phyloP scores from a whole-genome alignment of 2,329 filamentous ascomycete genomes.

The Pleurostoma richardsiae region DNA sequence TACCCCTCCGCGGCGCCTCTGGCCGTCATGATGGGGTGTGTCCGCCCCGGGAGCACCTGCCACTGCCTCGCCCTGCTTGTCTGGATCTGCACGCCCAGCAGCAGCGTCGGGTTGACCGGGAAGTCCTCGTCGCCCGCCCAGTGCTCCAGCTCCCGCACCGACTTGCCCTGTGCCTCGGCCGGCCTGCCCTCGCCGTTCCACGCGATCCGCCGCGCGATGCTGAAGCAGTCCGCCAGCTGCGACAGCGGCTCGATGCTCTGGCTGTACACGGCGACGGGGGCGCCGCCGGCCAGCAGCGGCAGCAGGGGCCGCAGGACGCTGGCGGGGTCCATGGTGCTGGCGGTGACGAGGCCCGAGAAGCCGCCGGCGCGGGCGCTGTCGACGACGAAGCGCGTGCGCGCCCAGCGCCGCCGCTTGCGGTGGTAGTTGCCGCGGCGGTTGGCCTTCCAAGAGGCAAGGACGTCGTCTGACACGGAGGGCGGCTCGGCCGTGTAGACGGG shows the following conservation, averaged over 20 bases:
- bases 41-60: slow-evolving; percentile 89
- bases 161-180: slow-evolving; percentile 35
- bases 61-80: slow-evolving; percentile 73
- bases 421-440: slow-evolving; percentile 81
- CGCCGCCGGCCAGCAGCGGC: slow-evolving; percentile 77
- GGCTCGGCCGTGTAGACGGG: slow-evolving; percentile 66
- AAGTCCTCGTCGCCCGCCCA: slow-evolving; percentile 70
- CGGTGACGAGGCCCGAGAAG: slow-evolving; percentile 80
- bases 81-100: slow-evolving; percentile 77
- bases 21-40: slow-evolving; percentile 90
- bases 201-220: slow-evolving; percentile 70
- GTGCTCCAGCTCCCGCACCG: slow-evolving; percentile 42
- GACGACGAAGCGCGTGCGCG: slow-evolving; percentile 65
- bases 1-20: slow-evolving; percentile 86
- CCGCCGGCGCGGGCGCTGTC: slow-evolving; percentile 68
- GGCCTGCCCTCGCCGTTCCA: slow-evolving; percentile 55
- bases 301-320: slow-evolving; percentile 71
- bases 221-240: slow-evolving; percentile 77
- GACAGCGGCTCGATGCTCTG: slow-evolving; percentile 75
- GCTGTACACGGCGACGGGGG: slow-evolving; percentile 80
- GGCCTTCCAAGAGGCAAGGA: slow-evolving; percentile 68
- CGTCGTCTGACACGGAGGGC: slow-evolving; percentile 49
- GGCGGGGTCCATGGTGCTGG: slow-evolving; percentile 74
- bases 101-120: slow-evolving; percentile 77
- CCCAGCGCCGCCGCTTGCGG: slow-evolving; percentile 83